A percentile compares a stretch with the other conserved stretches of the same genome.
Evolutionary conservation across 2,329 filamentous ascomycete genomes (phyloP).

Genomic region (Trichoderma afroharzianum): DNA sequence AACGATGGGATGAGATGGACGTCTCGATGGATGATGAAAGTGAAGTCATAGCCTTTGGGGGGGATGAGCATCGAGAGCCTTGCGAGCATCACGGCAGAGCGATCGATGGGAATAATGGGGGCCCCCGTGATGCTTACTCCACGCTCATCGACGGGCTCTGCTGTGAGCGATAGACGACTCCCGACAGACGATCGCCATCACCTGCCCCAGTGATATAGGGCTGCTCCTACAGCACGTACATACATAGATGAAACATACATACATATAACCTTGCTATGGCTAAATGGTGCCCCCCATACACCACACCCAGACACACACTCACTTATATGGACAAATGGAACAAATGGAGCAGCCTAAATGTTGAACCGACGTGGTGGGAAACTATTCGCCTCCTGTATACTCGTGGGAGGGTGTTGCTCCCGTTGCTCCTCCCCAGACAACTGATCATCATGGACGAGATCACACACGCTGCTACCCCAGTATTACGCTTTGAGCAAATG

Average conservation of each 20-base stretch:
- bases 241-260: not conserved
- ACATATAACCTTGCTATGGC: not conserved
- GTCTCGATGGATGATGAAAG: not conserved
- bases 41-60: constrained; percentile 7
- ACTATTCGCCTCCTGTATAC: not conserved
- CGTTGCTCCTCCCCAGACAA: not conserved
- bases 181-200: constrained; percentile 1
- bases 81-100: not conserved
- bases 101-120: not conserved
- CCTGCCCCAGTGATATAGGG: not conserved
- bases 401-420: not conserved
- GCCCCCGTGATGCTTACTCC: constrained; percentile 1
- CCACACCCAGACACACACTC: not conserved
- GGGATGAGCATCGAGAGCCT: not conserved
- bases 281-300: not conserved
- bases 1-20: not conserved
- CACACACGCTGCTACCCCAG: not conserved
- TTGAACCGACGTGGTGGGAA: constrained; percentile 5
- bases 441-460: not conserved
- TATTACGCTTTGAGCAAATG: not conserved
- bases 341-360: not conserved
- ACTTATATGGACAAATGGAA: not conserved
- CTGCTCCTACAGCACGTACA: not conserved
- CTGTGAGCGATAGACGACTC: not conserved
- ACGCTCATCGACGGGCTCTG: not conserved